phyloP scores from a whole-genome alignment of 2,329 filamentous ascomycete species.

The Xylaria sp. region DNA sequence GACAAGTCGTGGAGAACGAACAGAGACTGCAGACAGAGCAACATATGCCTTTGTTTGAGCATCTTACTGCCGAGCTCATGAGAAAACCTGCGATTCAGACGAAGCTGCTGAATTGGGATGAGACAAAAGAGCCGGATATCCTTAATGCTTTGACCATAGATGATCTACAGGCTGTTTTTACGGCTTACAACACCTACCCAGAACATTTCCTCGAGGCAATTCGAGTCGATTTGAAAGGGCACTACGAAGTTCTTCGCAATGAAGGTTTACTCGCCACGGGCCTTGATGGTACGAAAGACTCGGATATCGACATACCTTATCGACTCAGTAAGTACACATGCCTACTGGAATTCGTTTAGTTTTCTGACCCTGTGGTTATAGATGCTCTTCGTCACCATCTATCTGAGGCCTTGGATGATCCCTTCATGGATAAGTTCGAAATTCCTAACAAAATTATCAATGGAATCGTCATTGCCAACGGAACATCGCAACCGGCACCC shows the following conservation, averaged over 20 bases:
- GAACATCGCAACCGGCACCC: constrained; percentile 36
- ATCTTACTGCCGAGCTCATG: constrained; percentile 36
- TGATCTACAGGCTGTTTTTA: constrained; percentile 35
- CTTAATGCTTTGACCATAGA: constrained; percentile 34
- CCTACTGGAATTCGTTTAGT: background rate
- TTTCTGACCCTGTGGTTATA: constrained; percentile 4
- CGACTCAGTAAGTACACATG: constrained; percentile 19
- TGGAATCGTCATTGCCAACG: constrained; percentile 42
- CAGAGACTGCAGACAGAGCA: constrained; percentile 10
- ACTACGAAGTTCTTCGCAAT: constrained; percentile 31
- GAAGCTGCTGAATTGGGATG: constrained; percentile 40
- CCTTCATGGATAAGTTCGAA: constrained; percentile 33
- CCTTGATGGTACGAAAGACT: no score
- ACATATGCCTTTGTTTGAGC: constrained; percentile 34
- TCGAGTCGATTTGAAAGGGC: constrained; percentile 34
- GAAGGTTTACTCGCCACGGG: constrained; percentile 3
- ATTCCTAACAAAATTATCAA: constrained; percentile 34
- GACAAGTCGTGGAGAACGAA: constrained; percentile 12
- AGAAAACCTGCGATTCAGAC: constrained; percentile 16
- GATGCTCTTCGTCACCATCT: constrained; percentile 2
- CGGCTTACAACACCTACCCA: constrained; percentile 35
- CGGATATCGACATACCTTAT: background rate
- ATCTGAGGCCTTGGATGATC: background rate
- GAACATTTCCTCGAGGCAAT: constrained; percentile 29
- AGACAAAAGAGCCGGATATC: constrained; percentile 30